Percentiles rank a stretch among this genome's conserved stretches.
Conservation (phyloP, 352 stramenopile species). For the Peronospora belbahrii region DNA sequence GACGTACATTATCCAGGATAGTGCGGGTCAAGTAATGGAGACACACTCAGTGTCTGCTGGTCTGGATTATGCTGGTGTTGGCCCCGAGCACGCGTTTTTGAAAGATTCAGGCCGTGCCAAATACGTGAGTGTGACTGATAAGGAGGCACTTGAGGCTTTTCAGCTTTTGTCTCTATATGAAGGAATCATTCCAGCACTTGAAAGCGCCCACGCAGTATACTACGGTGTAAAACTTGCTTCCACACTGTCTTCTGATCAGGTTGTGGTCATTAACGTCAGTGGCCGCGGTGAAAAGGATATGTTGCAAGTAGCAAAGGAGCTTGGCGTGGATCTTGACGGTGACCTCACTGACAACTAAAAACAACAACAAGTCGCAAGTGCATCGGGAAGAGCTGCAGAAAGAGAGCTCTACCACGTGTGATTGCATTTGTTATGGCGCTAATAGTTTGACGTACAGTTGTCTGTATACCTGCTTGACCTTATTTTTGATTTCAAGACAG, state of each 20-base stretch:
- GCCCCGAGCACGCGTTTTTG: slow-evolving; percentile 95
- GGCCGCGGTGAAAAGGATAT: slow-evolving; percentile 99
- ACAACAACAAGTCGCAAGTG: slow-evolving; percentile 9
- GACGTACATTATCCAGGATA: slow-evolving; percentile 97
- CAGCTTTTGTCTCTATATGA: slow-evolving; percentile 93
- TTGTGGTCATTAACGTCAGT: slow-evolving; percentile 96
- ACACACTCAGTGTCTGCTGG: slow-evolving; percentile 94
- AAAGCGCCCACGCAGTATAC: slow-evolving; percentile 94
- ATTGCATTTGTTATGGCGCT: background rate
- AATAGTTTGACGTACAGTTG: too few relatives aligned
- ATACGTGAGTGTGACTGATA: slow-evolving; percentile 95
- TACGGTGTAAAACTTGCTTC: slow-evolving; percentile 91
- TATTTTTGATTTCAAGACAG: slow-evolving; percentile 1
- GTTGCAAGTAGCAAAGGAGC: slow-evolving; percentile 94
- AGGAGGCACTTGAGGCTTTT: slow-evolving; percentile 95
- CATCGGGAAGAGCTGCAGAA: slow-evolving; percentile 19
- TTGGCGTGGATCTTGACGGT: slow-evolving; percentile 89
- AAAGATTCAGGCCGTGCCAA: slow-evolving; percentile 92
- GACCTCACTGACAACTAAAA: slow-evolving; percentile 78
- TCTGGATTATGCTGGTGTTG: slow-evolving; percentile 96
- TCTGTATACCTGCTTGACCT: slow-evolving; percentile 16
- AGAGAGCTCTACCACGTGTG: slow-evolving; percentile 10
- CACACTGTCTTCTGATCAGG: slow-evolving; percentile 81
- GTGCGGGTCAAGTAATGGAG: slow-evolving; percentile 91
- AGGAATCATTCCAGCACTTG: slow-evolving; percentile 97